These are phyloP conservation scores for Phytophthora gonapodyides DNA, from an alignment of 352 stramenopile species.

Conservation along the genomic window DNA sequence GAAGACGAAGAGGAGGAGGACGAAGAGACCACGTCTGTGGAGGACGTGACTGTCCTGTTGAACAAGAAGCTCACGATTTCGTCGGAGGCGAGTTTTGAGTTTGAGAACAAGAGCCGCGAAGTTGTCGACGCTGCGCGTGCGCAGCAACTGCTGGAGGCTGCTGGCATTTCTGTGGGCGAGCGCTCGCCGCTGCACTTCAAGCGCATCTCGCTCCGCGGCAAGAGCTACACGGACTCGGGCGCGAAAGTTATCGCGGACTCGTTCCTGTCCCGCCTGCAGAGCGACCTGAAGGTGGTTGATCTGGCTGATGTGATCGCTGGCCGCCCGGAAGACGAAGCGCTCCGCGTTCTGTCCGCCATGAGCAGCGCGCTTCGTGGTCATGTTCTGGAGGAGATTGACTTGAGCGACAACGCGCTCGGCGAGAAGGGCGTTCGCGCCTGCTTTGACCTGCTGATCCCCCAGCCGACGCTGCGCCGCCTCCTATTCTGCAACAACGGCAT, in stretches of 20 bases:
- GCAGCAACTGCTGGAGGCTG: slow-evolving; percentile 46
- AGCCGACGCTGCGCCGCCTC: slow-evolving; percentile 60
- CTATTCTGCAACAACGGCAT: slow-evolving; percentile 97
- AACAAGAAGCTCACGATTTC: slow-evolving; percentile 52
- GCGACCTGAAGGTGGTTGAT: slow-evolving; percentile 70
- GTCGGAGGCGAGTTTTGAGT: slow-evolving; percentile 50
- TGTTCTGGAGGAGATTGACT: slow-evolving; percentile 85
- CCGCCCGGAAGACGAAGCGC: slow-evolving; percentile 87
- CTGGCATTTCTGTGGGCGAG: slow-evolving; percentile 43
- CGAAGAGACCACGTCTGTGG: slow-evolving; percentile 44
- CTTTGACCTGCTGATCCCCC: slow-evolving; percentile 73
- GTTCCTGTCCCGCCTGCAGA: slow-evolving; percentile 53
- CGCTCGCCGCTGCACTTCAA: slow-evolving; percentile 51
- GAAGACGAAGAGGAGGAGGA: slow-evolving; percentile 64
- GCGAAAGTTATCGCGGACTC: slow-evolving; percentile 56
- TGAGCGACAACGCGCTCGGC: slow-evolving; percentile 80
- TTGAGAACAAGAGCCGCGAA: slow-evolving; percentile 63
- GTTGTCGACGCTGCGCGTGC: slow-evolving; percentile 70
- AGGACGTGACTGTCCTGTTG: slow-evolving; percentile 50
- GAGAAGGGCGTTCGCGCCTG: slow-evolving; percentile 80
- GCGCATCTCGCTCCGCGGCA: slow-evolving; percentile 68
- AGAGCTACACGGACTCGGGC: slow-evolving; percentile 78
- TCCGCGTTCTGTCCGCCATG: slow-evolving; percentile 87
- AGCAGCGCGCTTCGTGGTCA: slow-evolving; percentile 75
- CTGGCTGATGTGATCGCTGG: slow-evolving; percentile 93